Evolutionary conservation across 2,329 filamentous ascomycete genomes (phyloP).

Genomic region (Daldinia eschscholtzii): DNA sequence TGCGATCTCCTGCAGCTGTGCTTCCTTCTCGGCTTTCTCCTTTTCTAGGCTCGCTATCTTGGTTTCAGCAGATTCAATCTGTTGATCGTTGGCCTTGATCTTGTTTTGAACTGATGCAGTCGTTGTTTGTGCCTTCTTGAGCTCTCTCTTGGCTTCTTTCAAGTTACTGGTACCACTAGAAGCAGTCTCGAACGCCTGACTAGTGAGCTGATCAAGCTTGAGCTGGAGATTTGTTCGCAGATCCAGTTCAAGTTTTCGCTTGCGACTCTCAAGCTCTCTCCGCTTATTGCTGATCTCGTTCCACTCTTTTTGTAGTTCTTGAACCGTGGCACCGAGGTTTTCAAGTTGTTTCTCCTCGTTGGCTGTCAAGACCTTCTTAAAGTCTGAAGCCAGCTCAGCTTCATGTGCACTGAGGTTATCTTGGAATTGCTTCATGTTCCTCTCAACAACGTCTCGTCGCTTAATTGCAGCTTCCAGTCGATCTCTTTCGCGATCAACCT

Average conservation of each 20-base stretch:
- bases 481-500: slow-evolving; percentile 79
- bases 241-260: slow-evolving; percentile 86
- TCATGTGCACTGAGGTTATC: slow-evolving; percentile 83
- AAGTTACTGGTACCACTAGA: slow-evolving; percentile 74
- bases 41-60: slow-evolving; percentile 55
- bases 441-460: slow-evolving; percentile 76
- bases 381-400: slow-evolving; percentile 84
- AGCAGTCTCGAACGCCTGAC: slow-evolving; percentile 76
- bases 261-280: slow-evolving; percentile 82
- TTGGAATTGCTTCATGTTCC: slow-evolving; percentile 79
- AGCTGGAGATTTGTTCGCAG: slow-evolving; percentile 90
- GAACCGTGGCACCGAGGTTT: slow-evolving; percentile 74
- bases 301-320: slow-evolving; percentile 81
- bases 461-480: slow-evolving; percentile 77
- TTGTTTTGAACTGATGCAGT: slow-evolving; percentile 76
- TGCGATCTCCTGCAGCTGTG: slow-evolving; percentile 80
- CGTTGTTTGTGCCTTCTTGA: slow-evolving; percentile 80
- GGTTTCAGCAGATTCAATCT: slow-evolving; percentile 69
- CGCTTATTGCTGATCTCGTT: slow-evolving; percentile 79
- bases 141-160: slow-evolving; percentile 82
- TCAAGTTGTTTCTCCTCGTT: slow-evolving; percentile 88
- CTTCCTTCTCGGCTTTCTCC: slow-evolving; percentile 73
- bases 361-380: slow-evolving; percentile 87
- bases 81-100: slow-evolving; percentile 79
- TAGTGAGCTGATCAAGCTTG: slow-evolving; percentile 86